Percentiles rank a stretch among this genome's conserved stretches.
Evolutionary conservation across 2,329 filamentous ascomycete genomes (phyloP).

Genomic region (Hypoxylon sp.): DNA sequence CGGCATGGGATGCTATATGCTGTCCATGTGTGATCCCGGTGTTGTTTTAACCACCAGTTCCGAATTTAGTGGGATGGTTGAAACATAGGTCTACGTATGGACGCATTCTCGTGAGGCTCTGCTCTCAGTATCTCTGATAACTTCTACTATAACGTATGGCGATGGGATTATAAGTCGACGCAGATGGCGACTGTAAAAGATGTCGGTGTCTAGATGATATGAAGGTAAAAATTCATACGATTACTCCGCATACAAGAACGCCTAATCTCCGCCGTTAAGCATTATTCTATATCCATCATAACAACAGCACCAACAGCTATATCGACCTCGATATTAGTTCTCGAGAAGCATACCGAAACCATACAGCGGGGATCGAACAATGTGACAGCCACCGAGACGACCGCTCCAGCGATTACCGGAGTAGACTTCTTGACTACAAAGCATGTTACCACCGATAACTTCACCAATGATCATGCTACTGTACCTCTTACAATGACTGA

Average conservation of each 20-base stretch:
- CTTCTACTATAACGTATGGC: not conserved
- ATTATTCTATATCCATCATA: not conserved
- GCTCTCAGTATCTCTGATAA: slow-evolving; percentile 12
- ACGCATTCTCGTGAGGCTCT: slow-evolving; percentile 8
- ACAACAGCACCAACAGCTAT: slow-evolving; percentile 21
- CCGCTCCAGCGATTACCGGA: slow-evolving; percentile 20
- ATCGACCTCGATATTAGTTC: slow-evolving; percentile 1
- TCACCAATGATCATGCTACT: slow-evolving; percentile 51
- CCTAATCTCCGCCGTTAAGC: not conserved
- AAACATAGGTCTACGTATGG: not conserved
- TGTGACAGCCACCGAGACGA: slow-evolving; percentile 22
- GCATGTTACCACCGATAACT: slow-evolving; percentile 50
- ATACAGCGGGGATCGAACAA: slow-evolving; percentile 25
- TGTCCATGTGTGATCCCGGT: not conserved
- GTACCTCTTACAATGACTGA: slow-evolving; percentile 54
- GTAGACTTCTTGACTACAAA: slow-evolving; percentile 53
- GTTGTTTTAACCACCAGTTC: not conserved
- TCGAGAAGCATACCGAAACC: slow-evolving; percentile 5
- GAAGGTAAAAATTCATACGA: not conserved
- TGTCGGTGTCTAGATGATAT: not conserved
- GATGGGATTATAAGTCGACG: not conserved
- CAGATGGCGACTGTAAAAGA: not conserved
- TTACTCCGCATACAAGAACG: not conserved
- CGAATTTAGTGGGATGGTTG: not conserved
- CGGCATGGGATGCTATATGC: not conserved